A percentile compares a stretch with the other conserved stretches of the same genome.
Evolutionary conservation across 441 rosid genomes (phyloP).

Genomic region (Erysimum cheiri): DNA sequence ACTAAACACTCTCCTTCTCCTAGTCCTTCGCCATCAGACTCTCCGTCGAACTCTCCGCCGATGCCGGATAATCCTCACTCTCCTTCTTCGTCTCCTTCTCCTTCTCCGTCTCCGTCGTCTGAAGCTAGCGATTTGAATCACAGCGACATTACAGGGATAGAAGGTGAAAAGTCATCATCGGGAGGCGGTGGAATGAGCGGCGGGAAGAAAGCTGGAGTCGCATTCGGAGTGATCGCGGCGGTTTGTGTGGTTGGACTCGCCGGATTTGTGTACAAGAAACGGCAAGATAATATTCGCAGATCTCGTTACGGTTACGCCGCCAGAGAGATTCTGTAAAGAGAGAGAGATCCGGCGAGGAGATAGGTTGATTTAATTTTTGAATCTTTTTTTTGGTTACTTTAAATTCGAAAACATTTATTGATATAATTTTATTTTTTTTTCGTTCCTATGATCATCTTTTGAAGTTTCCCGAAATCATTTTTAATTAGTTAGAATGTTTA

Average conservation of each 20-base stretch:
- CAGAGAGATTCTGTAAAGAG: slow-evolving; percentile 58
- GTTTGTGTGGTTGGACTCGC: slow-evolving; percentile 55
- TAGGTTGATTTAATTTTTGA: not conserved
- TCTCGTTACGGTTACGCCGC: slow-evolving; percentile 60
- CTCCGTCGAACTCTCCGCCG: slow-evolving; percentile 33
- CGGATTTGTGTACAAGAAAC: slow-evolving; percentile 66
- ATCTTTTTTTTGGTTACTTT: not conserved
- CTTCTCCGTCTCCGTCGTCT: slow-evolving; percentile 42
- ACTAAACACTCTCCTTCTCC: slow-evolving; percentile 28
- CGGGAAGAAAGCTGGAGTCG: slow-evolving; percentile 66
- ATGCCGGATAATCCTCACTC: slow-evolving; percentile 8
- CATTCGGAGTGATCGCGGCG: slow-evolving; percentile 52
- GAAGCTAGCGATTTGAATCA: slow-evolving; percentile 46
- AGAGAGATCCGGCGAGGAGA: slow-evolving; percentile 3
- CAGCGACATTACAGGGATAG: slow-evolving; percentile 33
- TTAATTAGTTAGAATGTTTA: not conserved
- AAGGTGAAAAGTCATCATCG: slow-evolving; percentile 19
- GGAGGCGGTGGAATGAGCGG: slow-evolving; percentile 55
- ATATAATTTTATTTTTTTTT: not conserved
- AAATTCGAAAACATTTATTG: slow-evolving; percentile 30
- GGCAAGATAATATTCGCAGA: slow-evolving; percentile 65
- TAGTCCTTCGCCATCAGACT: slow-evolving; percentile 20
- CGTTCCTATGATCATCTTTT: not conserved
- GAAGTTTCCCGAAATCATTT: no score
- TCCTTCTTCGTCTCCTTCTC: slow-evolving; percentile 29